phyloP scores from a whole-genome alignment of 2,329 filamentous ascomycete genomes.

The Penicillium sp. region DNA sequence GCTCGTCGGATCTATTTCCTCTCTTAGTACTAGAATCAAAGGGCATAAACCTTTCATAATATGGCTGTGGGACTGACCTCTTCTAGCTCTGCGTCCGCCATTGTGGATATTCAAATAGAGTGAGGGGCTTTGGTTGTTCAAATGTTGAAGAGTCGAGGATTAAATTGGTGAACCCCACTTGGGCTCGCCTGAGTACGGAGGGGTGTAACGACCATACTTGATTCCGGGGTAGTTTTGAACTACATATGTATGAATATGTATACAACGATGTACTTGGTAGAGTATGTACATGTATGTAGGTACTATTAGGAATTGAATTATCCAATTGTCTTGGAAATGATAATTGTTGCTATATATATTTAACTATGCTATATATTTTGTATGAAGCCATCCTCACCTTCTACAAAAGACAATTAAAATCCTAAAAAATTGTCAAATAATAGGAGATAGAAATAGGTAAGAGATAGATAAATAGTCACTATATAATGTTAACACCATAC shows the following conservation, averaged over 20 bases:
- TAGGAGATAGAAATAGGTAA: background rate
- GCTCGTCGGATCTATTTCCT: slow-evolving; percentile 75
- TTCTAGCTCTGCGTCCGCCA: slow-evolving; percentile 67
- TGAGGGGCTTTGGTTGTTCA: background rate
- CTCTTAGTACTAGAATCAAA: slow-evolving; percentile 3
- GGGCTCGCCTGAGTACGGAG: slow-evolving; percentile 22
- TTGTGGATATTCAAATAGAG: slow-evolving; percentile 30
- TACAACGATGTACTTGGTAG: background rate
- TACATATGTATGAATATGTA: background rate
- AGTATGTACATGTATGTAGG: background rate
- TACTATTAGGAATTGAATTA: background rate
- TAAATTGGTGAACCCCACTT: slow-evolving; percentile 24
- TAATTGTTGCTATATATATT: too few relatives aligned
- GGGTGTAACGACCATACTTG: background rate
- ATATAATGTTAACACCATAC: background rate
- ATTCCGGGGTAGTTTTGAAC: background rate
- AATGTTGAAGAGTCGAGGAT: slow-evolving; percentile 12
- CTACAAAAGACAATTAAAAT: background rate
- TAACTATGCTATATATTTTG: background rate
- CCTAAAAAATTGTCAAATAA: background rate
- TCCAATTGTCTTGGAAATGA: background rate
- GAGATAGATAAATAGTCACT: background rate
- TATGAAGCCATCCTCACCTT: background rate
- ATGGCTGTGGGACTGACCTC: slow-evolving; percentile 46
- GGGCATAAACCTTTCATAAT: background rate